These are phyloP conservation scores for Saccharomycopsis javanensis DNA, from an alignment of 805 yeast species.

Conservation along the genomic window DNA sequence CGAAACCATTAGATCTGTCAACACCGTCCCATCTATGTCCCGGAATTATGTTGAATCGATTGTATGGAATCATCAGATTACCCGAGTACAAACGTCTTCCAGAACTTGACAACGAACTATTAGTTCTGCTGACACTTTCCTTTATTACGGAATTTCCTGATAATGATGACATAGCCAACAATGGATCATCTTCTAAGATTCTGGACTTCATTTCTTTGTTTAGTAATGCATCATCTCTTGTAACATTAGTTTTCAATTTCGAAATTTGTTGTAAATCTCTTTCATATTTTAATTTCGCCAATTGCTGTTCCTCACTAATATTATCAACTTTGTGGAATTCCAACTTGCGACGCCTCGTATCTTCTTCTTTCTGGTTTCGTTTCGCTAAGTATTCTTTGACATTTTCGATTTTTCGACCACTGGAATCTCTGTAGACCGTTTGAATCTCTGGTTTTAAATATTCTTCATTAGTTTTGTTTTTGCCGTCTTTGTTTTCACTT, in stretches of 20 bases:
- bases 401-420: slow-evolving; percentile 5
- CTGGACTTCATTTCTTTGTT: slow-evolving; percentile 9
- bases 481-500: neutral
- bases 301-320: neutral
- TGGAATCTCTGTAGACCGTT: slow-evolving; percentile 11
- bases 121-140: neutral
- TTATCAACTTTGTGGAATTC: slow-evolving; percentile 1
- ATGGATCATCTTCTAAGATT: slow-evolving; percentile 15
- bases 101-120: slow-evolving; percentile 20
- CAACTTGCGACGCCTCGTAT: neutral
- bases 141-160: slow-evolving; percentile 22
- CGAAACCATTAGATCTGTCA: slow-evolving; percentile 84
- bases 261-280: slow-evolving; percentile 1
- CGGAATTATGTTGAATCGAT: slow-evolving; percentile 68
- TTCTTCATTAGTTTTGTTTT: too few species aligned
- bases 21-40: slow-evolving; percentile 91
- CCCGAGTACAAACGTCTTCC: slow-evolving; percentile 48
- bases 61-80: slow-evolving; percentile 38
- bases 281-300: slow-evolving; percentile 3
- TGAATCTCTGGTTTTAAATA: neutral
- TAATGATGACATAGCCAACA: slow-evolving; percentile 19
- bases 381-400: slow-evolving; percentile 7
- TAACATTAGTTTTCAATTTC: slow-evolving; percentile 7
- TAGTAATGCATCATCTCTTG: slow-evolving; percentile 8
- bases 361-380: neutral